phyloP scores from a whole-genome alignment of 2,329 filamentous ascomycete species.

The Alternaria dauci region DNA sequence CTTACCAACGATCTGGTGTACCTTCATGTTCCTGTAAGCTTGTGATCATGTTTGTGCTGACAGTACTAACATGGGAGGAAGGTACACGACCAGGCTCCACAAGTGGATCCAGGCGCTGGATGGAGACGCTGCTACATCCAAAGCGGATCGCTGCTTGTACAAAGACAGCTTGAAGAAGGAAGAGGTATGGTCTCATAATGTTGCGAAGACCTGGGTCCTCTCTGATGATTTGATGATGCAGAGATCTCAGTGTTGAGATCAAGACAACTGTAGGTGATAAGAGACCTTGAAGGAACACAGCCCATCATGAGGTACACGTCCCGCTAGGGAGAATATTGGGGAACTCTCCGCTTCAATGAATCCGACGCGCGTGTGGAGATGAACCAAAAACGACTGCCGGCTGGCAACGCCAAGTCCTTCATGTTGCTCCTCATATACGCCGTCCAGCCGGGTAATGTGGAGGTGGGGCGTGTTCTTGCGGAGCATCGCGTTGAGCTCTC shows the following conservation, averaged over 20 bases:
- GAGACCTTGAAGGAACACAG: not conserved
- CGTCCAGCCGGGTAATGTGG: not conserved
- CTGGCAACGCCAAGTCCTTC: not conserved
- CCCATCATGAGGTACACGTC: not conserved
- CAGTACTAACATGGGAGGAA: slow-evolving; percentile 27
- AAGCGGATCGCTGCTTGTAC: slow-evolving; percentile 29
- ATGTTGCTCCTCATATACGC: slow-evolving; percentile 3
- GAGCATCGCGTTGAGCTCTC: not conserved
- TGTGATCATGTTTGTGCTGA: not conserved
- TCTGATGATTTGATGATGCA: not conserved
- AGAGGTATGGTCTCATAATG: not conserved
- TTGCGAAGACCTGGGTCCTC: not conserved
- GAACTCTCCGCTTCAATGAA: not conserved
- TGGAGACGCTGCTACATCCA: slow-evolving; percentile 31
- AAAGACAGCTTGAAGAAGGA: slow-evolving; percentile 57
- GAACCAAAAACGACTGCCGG: not conserved
- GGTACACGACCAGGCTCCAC: slow-evolving; percentile 35
- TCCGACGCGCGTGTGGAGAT: not conserved
- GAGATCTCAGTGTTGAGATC: not conserved
- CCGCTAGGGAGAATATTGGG: not conserved
- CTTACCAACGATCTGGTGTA: slow-evolving; percentile 28
- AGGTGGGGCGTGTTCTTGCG: not conserved
- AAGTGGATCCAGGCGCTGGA: slow-evolving; percentile 36
- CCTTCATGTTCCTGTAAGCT: not conserved
- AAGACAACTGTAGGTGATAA: not conserved